These are phyloP conservation scores for Dipodascus geniculatus DNA, from an alignment of 805 yeast genomes.

Conservation along the genomic window DNA sequence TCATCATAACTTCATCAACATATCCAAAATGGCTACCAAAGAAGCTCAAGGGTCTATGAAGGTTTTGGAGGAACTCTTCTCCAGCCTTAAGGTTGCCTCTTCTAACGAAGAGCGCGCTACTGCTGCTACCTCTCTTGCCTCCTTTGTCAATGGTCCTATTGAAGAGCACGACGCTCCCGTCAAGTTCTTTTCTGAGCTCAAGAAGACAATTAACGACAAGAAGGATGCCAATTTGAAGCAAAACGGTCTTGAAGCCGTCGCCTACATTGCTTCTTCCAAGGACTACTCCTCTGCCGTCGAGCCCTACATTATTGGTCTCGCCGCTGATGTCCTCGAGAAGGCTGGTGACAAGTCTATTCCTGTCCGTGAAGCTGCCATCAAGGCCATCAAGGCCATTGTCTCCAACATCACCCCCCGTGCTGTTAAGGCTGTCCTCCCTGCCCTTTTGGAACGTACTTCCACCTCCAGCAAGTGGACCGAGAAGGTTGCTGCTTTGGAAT, in stretches of 20 bases:
- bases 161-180: constrained; percentile 97
- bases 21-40: constrained; percentile 20
- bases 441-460: constrained; percentile 54
- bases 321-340: constrained; percentile 57
- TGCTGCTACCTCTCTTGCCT: constrained; percentile 82
- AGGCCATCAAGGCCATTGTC: constrained; percentile 68
- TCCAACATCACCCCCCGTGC: constrained; percentile 83
- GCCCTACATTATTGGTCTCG: constrained; percentile 81
- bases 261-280: constrained; percentile 67
- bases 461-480: constrained; percentile 88
- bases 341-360: constrained; percentile 87
- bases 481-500: constrained; percentile 81
- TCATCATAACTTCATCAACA: neutral
- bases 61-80: constrained; percentile 88
- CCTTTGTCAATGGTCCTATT: constrained; percentile 91
- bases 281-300: constrained; percentile 85
- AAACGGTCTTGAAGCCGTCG: constrained; percentile 74
- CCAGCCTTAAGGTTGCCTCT: constrained; percentile 82
- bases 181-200: constrained; percentile 69
- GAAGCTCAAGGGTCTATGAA: constrained; percentile 25
- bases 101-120: constrained; percentile 63
- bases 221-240: constrained; percentile 52
- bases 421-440: constrained; percentile 81
- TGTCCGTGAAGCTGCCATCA: constrained; percentile 59
- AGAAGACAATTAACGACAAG: constrained; percentile 67